These are phyloP conservation scores for Pseudozyma tsukubaensis DNA, from an alignment of 1,284 basidiomycete species.

Conservation along the genomic window DNA sequence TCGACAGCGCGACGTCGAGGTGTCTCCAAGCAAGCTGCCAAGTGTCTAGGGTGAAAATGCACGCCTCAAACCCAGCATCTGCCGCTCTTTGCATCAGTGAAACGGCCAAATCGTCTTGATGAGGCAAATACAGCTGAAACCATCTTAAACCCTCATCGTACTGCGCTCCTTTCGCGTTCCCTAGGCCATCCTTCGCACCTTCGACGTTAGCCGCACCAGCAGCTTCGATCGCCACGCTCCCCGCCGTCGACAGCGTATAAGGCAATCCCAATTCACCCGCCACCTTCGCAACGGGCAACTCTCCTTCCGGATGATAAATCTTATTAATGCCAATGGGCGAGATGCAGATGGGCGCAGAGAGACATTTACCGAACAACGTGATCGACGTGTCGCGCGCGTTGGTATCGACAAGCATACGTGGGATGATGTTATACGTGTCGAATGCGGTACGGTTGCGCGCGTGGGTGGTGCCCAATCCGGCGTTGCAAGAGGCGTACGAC, in stretches of 20 bases:
- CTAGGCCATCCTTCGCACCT: constrained; percentile 20
- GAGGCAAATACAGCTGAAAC: constrained; percentile 83
- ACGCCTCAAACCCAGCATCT: constrained; percentile 72
- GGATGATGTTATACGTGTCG: constrained; percentile 71
- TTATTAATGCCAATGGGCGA: constrained; percentile 82
- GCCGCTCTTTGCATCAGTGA: constrained; percentile 72
- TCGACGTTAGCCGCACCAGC: constrained; percentile 76
- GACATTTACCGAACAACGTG: constrained; percentile 76
- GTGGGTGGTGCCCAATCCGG: constrained; percentile 74
- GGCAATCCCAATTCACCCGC: constrained; percentile 77
- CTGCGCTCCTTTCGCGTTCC: constrained; percentile 35
- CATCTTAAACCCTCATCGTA: constrained; percentile 74
- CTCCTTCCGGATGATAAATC: constrained; percentile 77
- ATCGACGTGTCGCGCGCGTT: constrained; percentile 75
- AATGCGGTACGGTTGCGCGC: constrained; percentile 72
- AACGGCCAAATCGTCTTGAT: constrained; percentile 68
- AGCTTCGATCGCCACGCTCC: constrained; percentile 78
- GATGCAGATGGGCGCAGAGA: constrained; percentile 76
- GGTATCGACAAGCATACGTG: constrained; percentile 81
- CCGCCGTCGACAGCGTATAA: constrained; percentile 79
- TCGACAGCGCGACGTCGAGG: constrained; percentile 73
- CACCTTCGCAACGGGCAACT: constrained; percentile 77
- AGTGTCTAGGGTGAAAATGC: constrained; percentile 74
- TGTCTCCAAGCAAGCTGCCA: constrained; percentile 76
- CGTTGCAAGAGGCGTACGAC: constrained; percentile 74